Base-by-base conservation (phyloP, 306 rosid species). In the Begonia loranthoides region DNA sequence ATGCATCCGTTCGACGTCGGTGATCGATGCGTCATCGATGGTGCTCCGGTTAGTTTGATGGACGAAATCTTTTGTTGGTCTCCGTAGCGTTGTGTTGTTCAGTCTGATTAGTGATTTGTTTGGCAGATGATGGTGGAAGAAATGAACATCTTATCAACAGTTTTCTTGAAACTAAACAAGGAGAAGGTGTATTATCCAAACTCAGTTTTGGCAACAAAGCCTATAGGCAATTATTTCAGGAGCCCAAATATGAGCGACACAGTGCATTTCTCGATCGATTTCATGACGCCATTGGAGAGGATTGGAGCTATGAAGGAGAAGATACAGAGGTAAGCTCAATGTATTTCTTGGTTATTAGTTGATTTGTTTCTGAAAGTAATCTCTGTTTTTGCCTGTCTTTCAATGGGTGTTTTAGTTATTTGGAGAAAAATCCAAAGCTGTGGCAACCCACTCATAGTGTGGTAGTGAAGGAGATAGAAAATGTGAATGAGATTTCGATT, bases 1-100 rank as follows among this genome's bases (percentile, higher is more conserved):
- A 80, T 90, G 99, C 99, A 90, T 63, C 99, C 99, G 7, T 90
- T 86, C 58, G 99, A 86, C 53, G 99, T 90, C 6, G 95, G 95
- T 2, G 99, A 90, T 56, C 94, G 82, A 33, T 90, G 95, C 45
- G 92, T 83, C 24, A 39, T 90, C 2, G 95, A 90, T 3, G 36
- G 36, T 28, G 9, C 4, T 62, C 76, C 69, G 86, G 99, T 90
- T 76, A 73, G 40, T 59, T 46, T 53, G 28, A 19, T 19, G 22
- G 22, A 19, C 22, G 22, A 19, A 19, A 19, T 19, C 22, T 19
- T 19, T 19, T 19, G 3, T 19, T 19, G 3, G 22, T 19, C 2
- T 19, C 22, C n/a, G n/a, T n/a, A n/a, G n/a, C n/a, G n/a, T 19
- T 1, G 3, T 19, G n/a, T 19, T 19, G 22, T 19, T 19, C 22